Base-by-base conservation (phyloP, 768 basidiomycete species). In the Lenzites betulinus region DNA sequence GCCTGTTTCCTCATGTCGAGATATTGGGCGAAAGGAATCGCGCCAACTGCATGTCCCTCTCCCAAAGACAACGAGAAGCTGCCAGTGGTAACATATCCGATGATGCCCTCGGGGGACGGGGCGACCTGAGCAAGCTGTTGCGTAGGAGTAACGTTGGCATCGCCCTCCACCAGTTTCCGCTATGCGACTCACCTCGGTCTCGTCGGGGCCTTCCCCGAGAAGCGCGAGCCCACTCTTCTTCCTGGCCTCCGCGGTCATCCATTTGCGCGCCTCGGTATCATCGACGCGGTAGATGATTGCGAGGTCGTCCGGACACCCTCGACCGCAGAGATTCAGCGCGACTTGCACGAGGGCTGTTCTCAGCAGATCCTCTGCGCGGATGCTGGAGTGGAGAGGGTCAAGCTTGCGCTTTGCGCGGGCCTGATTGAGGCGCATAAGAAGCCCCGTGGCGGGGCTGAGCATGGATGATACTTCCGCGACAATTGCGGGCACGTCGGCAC, bases 81-180 rank as follows among this genome's bases (percentile, higher is more conserved):
- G 0, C 95, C 95, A 2, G 90, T 88, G 0, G 93, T 93, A 20
- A 94, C 80, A 67, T 90, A 92, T 0, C 96, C 95, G 53, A 96
- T 84, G 25, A 91, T 79, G 3, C 74, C 69, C 3, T 75, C 70
- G 48, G 78, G 69, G 1, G 75, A 66, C 6, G 85, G 78, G 7
- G 74, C 70, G 7, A 72, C 63, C 59, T 79, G 76, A 13, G 79
- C 79, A 3, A 86, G 67, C 87, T 88, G 25, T 35, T 13, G 18
- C 23, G 12, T 2, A 2, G 11, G 1, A 11, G 1, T 18, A 39
- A 35, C 20, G 43, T 42, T 67, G 28, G 36, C 20, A 1, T 23
- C 13, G n/a, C 28, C 8, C 62, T 50, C 51, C 30, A n/a, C 20
- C 41, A 16, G 35, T 30, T 42, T 3, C 30, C 22, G 42, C 30